phyloP scores from a whole-genome alignment of 495 filamentous ascomycete genomes.

The Penicillium verhagenii region DNA sequence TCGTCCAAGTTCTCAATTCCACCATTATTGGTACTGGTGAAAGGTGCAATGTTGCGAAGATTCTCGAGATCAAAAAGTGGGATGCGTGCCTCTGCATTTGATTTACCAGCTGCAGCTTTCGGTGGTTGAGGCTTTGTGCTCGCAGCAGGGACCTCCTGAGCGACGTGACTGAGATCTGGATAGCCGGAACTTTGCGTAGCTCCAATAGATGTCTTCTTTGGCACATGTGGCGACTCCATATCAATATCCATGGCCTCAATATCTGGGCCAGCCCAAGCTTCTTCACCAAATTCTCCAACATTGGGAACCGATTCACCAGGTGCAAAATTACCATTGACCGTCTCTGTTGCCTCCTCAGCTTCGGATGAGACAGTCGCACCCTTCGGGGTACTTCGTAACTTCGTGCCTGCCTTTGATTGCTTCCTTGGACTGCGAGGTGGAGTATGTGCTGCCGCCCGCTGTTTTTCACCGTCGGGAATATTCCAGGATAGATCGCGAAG shows the following conservation, averaged over 20 bases:
- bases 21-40: constrained; percentile 52
- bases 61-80: constrained; percentile 56
- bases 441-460: constrained; percentile 25
- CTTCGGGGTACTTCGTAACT: constrained; percentile 30
- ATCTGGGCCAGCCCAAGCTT: constrained; percentile 7
- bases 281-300: constrained; percentile 44
- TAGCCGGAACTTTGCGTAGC: constrained; percentile 11
- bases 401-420: constrained; percentile 23
- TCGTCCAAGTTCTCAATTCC: constrained; percentile 64
- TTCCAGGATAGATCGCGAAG: constrained; percentile 58
- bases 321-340: constrained; percentile 22
- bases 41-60: constrained; percentile 65
- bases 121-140: constrained; percentile 22
- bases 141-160: constrained; percentile 9
- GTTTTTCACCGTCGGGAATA: constrained; percentile 35
- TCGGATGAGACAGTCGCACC: constrained; percentile 41
- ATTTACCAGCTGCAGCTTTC: constrained; percentile 38
- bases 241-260: constrained; percentile 54
- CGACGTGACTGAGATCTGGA: constrained; percentile 14
- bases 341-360: constrained; percentile 40
- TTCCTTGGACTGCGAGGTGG: constrained; percentile 43
- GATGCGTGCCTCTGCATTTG: constrained; percentile 41
- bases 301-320: constrained; percentile 7
- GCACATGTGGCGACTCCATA: constrained; percentile 23
- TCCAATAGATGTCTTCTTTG: neutral